Percentiles rank a stretch among this genome's conserved stretches.
Conservation (phyloP, 306 rosid genomes). For the Cicer judaicum region DNA sequence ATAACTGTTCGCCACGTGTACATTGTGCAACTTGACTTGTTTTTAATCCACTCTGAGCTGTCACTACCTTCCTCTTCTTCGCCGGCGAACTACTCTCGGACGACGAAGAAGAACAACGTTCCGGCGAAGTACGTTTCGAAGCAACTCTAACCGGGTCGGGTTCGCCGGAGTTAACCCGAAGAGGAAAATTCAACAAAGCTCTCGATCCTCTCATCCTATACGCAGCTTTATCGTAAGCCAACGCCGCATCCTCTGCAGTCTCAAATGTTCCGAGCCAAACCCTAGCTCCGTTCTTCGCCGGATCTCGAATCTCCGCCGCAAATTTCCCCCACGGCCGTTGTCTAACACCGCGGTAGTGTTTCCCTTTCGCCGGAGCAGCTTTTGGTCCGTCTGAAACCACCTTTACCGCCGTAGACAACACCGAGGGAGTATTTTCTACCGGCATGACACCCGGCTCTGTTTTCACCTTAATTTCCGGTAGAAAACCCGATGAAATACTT, state of each 20-base stretch:
- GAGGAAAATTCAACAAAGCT: slow-evolving; percentile 86
- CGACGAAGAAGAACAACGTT: slow-evolving; percentile 43
- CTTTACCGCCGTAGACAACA: not conserved
- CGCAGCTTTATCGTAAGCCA: slow-evolving; percentile 94
- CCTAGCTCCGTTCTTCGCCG: slow-evolving; percentile 93
- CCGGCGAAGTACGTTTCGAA: slow-evolving; percentile 74
- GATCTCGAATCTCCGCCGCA: slow-evolving; percentile 97
- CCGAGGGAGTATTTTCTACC: not conserved
- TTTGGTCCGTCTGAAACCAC: slow-evolving; percentile 1
- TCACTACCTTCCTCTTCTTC: slow-evolving; percentile 55
- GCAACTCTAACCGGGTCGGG: slow-evolving; percentile 90
- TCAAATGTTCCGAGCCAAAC: slow-evolving; percentile 98
- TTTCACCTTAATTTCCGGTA: slow-evolving; percentile 41
- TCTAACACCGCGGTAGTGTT: slow-evolving; percentile 90
- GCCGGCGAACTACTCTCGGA: slow-evolving; percentile 59
- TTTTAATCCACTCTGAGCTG: slow-evolving; percentile 21
- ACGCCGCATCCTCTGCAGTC: slow-evolving; percentile 94
- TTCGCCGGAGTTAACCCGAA: slow-evolving; percentile 87
- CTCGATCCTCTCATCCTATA: slow-evolving; percentile 88
- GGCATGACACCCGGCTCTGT: slow-evolving; percentile 57
- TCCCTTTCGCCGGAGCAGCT: slow-evolving; percentile 64
- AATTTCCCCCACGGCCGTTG: slow-evolving; percentile 98
- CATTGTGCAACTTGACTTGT: slow-evolving; percentile 36
- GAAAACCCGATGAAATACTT: slow-evolving; percentile 19
- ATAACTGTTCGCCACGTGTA: slow-evolving; percentile 43